These are phyloP conservation scores for Salix exigua DNA, from an alignment of 345 rosid species.

Conservation along the genomic window DNA sequence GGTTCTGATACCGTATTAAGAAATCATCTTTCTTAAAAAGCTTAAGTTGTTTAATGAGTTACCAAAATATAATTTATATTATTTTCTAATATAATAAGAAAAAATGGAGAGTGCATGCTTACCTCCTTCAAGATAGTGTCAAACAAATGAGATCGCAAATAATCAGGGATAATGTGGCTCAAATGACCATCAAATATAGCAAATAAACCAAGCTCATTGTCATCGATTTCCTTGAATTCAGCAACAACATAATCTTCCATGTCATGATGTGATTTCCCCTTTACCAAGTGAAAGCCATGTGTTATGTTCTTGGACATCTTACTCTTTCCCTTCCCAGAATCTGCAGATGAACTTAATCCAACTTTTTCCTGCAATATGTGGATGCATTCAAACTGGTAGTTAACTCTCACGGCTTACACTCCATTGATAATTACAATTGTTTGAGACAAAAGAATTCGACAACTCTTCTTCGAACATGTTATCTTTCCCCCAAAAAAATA, in stretches of 20 bases:
- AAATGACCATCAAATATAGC: conserved; percentile 92
- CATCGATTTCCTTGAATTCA: conserved; percentile 65
- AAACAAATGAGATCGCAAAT: conserved; percentile 65
- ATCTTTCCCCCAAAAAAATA: neutral
- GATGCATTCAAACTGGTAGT: neutral
- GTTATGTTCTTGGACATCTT: conserved; percentile 68
- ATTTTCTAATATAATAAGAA: neutral
- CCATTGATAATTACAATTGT: neutral
- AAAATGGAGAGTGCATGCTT: neutral
- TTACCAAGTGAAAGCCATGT: conserved; percentile 79
- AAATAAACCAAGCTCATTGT: conserved; percentile 80
- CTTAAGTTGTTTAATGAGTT: no score
- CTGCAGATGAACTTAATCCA: conserved; percentile 60
- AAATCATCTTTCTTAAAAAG: no score
- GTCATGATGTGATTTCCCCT: conserved; percentile 64
- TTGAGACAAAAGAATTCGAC: neutral
- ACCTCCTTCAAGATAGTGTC: conserved; percentile 84
- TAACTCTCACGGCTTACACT: neutral
- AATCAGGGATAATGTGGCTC: conserved; percentile 75
- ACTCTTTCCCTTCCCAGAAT: conserved; percentile 89
- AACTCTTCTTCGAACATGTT: neutral
- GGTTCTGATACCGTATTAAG: no score
- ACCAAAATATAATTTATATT: no score
- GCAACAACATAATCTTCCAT: conserved; percentile 91
- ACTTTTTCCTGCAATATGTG: conserved; percentile 54